A percentile compares a stretch with the other conserved stretches of the same genome.
These are phyloP conservation scores for Cercospora janseana DNA, from an alignment of 2,329 filamentous ascomycete species.

Conservation along the genomic window DNA sequence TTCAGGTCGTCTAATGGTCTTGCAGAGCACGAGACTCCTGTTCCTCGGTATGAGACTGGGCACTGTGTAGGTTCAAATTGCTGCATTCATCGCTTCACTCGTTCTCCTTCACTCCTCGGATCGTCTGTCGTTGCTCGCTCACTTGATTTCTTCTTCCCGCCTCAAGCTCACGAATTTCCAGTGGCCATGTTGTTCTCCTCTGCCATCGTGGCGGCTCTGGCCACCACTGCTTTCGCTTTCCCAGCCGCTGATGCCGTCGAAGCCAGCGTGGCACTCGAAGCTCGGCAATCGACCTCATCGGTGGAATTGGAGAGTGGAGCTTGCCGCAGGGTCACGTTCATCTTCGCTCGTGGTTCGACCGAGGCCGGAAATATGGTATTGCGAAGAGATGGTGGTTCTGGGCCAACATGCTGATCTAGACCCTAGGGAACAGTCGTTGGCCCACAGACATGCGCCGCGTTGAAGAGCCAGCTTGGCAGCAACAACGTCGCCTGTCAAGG, in stretches of 20 bases:
- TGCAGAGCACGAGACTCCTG: too few relatives aligned
- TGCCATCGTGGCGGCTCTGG: not conserved
- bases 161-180: too few relatives aligned
- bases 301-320: slow-evolving; percentile 26
- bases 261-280: not conserved
- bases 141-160: not conserved
- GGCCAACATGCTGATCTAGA: too few relatives aligned
- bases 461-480: slow-evolving; percentile 20
- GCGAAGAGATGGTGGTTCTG: not conserved
- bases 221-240: not conserved
- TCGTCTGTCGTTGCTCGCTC: not conserved
- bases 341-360: slow-evolving; percentile 58
- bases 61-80: too few relatives aligned
- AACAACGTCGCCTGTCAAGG: slow-evolving; percentile 16
- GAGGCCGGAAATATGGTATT: slow-evolving; percentile 52
- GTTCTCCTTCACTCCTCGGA: too few relatives aligned
- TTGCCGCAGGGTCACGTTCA: slow-evolving; percentile 51
- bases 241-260: not conserved
- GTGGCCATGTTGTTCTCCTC: not conserved
- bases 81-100: too few relatives aligned
- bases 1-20: too few relatives aligned
- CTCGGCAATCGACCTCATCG: slow-evolving; percentile 1
- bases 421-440: slow-evolving; percentile 25
- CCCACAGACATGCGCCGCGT: slow-evolving; percentile 25
- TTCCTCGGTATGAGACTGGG: too few relatives aligned